Evolutionary conservation across 2,329 filamentous ascomycete species (phyloP), one percentile per base, ranked within the genome.

Genomic region (Penicillium psychrosexuale): DNA sequence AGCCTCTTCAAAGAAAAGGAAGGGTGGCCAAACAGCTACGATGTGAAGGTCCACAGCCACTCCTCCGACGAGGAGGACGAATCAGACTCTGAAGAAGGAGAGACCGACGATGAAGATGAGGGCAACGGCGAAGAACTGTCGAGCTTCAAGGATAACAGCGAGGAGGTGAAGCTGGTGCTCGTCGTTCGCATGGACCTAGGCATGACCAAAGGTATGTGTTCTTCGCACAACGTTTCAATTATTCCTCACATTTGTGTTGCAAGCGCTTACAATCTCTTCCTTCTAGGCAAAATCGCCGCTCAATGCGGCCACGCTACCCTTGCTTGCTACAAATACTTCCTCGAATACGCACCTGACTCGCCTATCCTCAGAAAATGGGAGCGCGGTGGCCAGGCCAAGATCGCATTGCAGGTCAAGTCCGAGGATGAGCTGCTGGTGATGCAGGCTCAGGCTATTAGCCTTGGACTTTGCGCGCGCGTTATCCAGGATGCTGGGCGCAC

Each of bases 241-340:
- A 11, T 13, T 44, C 12, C 24, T 15, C 40, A 7, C 39, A n/a
- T 24, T 27, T 9, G 3, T 11, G 15, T 33, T 15, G 30, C 51
- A 48, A 12, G 38, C 42, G 47, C 52, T 54, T 28, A 54, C 30
- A 5, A 24, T 22, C 7, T 24, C 3, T 40, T 45, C 59, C 37
- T 43, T 33, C 8, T 61, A 96, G 93, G 93, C 67, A 99, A 99
- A 81, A 97, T 97, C 67, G 94, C 91, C 54, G 94, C 94, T 8
- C 94, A 97, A 76, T 93, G 89, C 76, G 89, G 88, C 47, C 94
- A 97, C 75, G 94, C 94, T n/a, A 96, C 93, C 3, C 86, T 99
- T 53, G 92, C 93, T 52, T 97, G 93, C 83, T 99, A 96, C 85
- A 97, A 97, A 78, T 79, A 86, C 56, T 85, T 95, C 61, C 76